Evolutionary conservation across 768 basidiomycete species (phyloP), one percentile per base, ranked within the genome.

Genomic region (Lactarius evosmus): DNA sequence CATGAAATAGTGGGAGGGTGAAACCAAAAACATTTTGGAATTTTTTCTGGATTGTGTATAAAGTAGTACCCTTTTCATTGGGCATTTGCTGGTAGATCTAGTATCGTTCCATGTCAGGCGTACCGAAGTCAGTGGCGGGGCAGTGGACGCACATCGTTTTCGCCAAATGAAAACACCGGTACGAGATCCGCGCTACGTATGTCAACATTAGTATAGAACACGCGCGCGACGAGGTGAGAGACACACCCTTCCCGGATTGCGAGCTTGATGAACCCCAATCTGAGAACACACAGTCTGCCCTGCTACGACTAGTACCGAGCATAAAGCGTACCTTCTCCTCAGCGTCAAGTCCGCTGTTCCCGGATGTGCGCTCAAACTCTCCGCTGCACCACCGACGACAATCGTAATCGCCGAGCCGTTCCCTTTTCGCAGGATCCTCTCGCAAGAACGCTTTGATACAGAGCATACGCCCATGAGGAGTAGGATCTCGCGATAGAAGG

Each of bases 41-140:
- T 71, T 85, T 87, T 74, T 92, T 91, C 75, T 99, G 96, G 7
- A 97, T 70, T 12, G 79, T 82, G 75, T 94, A 92, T 29, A 97
- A 75, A 19, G 88, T 87, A 2, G 96, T 97, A 1, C 95, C 96
- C 69, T 87, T 89, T 70, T 94, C 87, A 72, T 98, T 99, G 2
- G 94, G 89, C 87, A 98, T 90, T 78, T 99, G 96, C 66, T 95
- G 83, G 70, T 93, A 99, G 57, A 99, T 97, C 95, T 98, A 70
- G 7, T 41, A 8, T 27, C 22, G 27, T n/a, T 38, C 25, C 4
- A 36, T 25, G 12, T 29, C 11, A 44, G 33, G 2, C 25, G 34
- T 22, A 19, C 29, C 12, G 56, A 56, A 65, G 66, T 58, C 32
- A 62, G 17, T 7, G 56, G 32, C 46, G 25, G 22, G 22, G 32